A percentile compares a stretch with the other conserved stretches of the same genome.
Evolutionary conservation across 169 alveolate genomes (phyloP).

Genomic region (Babesia ovata): DNA sequence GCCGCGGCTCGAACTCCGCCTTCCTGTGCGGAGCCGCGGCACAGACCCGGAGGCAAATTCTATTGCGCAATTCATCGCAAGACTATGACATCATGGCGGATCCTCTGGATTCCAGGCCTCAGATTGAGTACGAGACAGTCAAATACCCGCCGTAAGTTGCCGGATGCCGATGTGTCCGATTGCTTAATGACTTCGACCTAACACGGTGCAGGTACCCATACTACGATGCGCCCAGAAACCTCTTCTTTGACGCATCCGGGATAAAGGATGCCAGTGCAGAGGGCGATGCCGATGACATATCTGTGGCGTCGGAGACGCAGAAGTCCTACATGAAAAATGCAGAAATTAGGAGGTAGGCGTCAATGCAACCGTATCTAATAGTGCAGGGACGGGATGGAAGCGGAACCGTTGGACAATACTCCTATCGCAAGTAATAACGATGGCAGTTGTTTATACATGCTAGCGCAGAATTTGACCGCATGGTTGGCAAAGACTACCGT

Average conservation of each 20-base stretch:
- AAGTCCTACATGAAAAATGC: constrained; percentile 50
- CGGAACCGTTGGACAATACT: constrained; percentile 38
- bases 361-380: too few relatives aligned
- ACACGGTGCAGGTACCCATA: constrained; percentile 50
- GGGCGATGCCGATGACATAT: neutral
- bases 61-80: neutral
- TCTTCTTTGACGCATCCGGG: constrained; percentile 46
- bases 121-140: neutral
- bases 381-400: constrained; percentile 28
- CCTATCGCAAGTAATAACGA: constrained; percentile 52
- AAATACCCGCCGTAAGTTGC: constrained; percentile 53
- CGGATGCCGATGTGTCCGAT: too few relatives aligned
- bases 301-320: constrained; percentile 29
- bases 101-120: neutral
- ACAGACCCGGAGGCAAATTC: neutral
- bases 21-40: constrained; percentile 14
- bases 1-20: neutral
- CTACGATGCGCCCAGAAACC: constrained; percentile 67
- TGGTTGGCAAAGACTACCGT: constrained; percentile 37
- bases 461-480: constrained; percentile 44
- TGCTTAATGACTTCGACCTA: neutral
- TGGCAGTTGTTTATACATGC: constrained; percentile 15
- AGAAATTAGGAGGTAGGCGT: constrained; percentile 8
- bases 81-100: constrained; percentile 29
- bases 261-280: neutral